Evolutionary conservation across 2,329 filamentous ascomycete species (phyloP).

Genomic region (Aaosphaeria arxii): DNA sequence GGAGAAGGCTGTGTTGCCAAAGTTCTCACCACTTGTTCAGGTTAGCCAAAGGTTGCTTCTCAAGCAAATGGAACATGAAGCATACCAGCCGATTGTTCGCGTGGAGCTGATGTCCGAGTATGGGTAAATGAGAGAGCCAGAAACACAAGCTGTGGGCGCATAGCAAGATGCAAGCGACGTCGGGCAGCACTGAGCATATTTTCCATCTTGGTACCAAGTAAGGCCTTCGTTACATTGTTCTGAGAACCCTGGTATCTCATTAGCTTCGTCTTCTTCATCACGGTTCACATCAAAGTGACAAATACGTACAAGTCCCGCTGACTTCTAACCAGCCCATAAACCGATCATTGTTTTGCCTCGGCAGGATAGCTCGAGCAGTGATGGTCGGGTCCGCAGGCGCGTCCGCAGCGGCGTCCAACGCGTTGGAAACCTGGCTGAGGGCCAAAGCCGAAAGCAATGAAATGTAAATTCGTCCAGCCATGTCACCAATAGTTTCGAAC

Average conservation of each 20-base stretch:
- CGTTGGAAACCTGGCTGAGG: constrained; percentile 11
- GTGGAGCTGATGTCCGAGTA: constrained; percentile 13
- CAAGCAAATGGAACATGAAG: neutral
- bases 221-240: constrained; percentile 17
- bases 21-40: constrained; percentile 19
- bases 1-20: constrained; percentile 12
- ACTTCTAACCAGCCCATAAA: constrained; percentile 25
- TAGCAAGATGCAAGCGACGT: constrained; percentile 17
- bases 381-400: constrained; percentile 26
- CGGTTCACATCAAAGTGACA: neutral
- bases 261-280: constrained; percentile 6
- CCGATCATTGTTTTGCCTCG: constrained; percentile 18
- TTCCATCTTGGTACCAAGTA: constrained; percentile 26
- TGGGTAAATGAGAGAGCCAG: constrained; percentile 25
- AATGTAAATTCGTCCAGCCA: constrained; percentile 13
- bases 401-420: neutral
- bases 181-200: constrained; percentile 30
- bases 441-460: constrained; percentile 11
- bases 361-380: constrained; percentile 23
- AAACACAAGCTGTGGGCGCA: constrained; percentile 23
- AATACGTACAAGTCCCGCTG: constrained; percentile 17
- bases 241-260: constrained; percentile 11
- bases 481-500: constrained; percentile 4
- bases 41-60: too few relatives aligned
- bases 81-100: constrained; percentile 24